These are phyloP conservation scores for Pseudonitzschia pungens DNA, from an alignment of 108 stramenopile species.

Conservation along the genomic window DNA sequence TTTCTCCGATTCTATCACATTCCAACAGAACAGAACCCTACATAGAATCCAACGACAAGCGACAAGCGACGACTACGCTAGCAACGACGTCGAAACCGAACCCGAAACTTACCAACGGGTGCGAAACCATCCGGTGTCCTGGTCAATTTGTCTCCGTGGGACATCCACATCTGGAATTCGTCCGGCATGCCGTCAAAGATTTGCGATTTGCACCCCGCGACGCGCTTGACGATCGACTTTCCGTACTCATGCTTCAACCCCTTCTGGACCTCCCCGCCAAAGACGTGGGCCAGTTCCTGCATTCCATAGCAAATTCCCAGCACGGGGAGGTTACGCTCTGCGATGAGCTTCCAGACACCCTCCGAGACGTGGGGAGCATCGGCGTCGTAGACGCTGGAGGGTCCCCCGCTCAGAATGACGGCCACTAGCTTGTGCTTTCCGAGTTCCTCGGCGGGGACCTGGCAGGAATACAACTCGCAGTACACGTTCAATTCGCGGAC, in stretches of 20 bases:
- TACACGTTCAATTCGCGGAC: constrained; percentile 96
- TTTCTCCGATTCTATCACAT: no score
- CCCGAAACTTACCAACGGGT: constrained; percentile 59
- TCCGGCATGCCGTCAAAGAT: constrained; percentile 85
- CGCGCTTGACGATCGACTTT: constrained; percentile 78
- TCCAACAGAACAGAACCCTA: no score
- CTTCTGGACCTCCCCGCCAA: constrained; percentile 91
- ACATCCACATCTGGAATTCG: constrained; percentile 97
- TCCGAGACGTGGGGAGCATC: constrained; percentile 92
- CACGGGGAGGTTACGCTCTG: constrained; percentile 85
- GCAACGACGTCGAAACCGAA: no score
- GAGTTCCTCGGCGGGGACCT: constrained; percentile 82
- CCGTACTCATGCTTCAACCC: constrained; percentile 95
- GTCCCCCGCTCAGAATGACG: constrained; percentile 95
- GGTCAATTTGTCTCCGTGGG: constrained; percentile 97
- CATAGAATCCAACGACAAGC: no score
- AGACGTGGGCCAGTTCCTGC: constrained; percentile 88
- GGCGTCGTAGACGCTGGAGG: constrained; percentile 91
- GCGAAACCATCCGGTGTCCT: constrained; percentile 90
- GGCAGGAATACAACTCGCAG: constrained; percentile 96
- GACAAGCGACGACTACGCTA: no score
- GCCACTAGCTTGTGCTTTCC: constrained; percentile 81
- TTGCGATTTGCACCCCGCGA: constrained; percentile 58
- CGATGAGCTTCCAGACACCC: constrained; percentile 92
- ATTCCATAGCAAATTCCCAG: constrained; percentile 99